Evolutionary conservation across 192 early-diverging fungal species (phyloP), one percentile per base, ranked within the genome.

Genomic region (Chytriomyces sp.): DNA sequence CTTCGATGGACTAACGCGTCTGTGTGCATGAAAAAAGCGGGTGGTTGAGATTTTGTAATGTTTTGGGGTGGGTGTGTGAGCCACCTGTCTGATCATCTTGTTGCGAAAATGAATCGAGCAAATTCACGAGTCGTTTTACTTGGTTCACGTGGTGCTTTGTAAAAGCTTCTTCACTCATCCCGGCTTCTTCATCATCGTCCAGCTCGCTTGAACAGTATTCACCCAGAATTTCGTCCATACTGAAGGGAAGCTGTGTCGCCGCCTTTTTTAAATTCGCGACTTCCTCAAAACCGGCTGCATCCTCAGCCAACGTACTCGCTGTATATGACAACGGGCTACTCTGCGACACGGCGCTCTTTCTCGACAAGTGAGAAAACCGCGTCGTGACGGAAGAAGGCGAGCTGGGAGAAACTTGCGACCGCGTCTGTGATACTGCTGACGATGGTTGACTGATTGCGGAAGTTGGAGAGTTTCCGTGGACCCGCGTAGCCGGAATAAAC

Each of bases 1-100:
- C 94, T 93, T 43, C 94, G 87, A 72, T 91, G 89, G 43, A 93
- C 79, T 43, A 82, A 84, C 13, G 75, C 84, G 67, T 87, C 87
- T 75, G 79, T 57, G 53, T 3, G 53, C 20, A 57, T 13, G 16
- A n/a, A 57, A 57, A 57, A 13, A 57, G 53, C 16, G 20, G 53
- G 53, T 57, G 2, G 53, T 35, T 35, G 35, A 35, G 35, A 35
- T 35, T 1, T 35, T 4, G 35, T 35, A 35, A 35, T 35, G 35
- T 35, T 35, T 35, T 35, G 35, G 35, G 35, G 35, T 35, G 35
- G 35, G 35, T 35, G 35, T 35, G 35, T 35, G 2, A 3, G 35
- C 4, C 2, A 35, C 35, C 35, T 35, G 35, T 35, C 35, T 35
- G 3, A 35, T 35, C 35, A 3, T 35, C 35, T 35, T 35, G 35